Percentiles rank a stretch among this genome's conserved stretches.
Conservation (phyloP, 495 filamentous ascomycete species). For the Hypomontagnella submonticulosa region DNA sequence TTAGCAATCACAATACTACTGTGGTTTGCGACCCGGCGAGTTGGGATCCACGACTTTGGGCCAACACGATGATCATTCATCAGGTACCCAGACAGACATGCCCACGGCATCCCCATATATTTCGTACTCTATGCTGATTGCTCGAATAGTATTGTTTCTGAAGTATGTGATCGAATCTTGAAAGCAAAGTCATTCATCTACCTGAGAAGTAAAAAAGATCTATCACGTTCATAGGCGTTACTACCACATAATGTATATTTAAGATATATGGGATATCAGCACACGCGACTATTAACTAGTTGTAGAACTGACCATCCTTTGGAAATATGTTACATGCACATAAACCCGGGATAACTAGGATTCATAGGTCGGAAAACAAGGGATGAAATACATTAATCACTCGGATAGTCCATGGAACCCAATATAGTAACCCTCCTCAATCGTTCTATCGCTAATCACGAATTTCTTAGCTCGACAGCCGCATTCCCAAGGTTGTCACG, state of each 20-base stretch:
- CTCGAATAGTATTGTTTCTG: too few species aligned
- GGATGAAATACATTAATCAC: neutral
- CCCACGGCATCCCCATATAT: neutral
- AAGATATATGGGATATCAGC: too few species aligned
- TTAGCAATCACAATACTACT: slow-evolving; percentile 12
- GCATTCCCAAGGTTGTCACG: slow-evolving; percentile 1
- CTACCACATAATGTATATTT: too few species aligned
- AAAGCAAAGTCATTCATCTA: too few species aligned
- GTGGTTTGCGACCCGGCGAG: neutral
- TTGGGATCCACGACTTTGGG: neutral
- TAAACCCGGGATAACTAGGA: neutral
- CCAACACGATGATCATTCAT: neutral
- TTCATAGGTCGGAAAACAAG: neutral
- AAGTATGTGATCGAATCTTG: too few species aligned
- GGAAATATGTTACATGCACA: neutral
- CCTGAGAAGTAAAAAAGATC: too few species aligned
- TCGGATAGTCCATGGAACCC: neutral
- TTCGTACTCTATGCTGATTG: neutral
- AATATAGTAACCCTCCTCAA: neutral
- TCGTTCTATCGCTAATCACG: neutral
- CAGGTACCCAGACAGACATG: neutral
- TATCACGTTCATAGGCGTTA: too few species aligned
- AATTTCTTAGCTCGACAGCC: neutral
- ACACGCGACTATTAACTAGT: too few species aligned
- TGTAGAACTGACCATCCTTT: neutral